Evolutionary conservation across 1,139 yeast genomes (phyloP).

Genomic region (Fermentozyma sake): DNA sequence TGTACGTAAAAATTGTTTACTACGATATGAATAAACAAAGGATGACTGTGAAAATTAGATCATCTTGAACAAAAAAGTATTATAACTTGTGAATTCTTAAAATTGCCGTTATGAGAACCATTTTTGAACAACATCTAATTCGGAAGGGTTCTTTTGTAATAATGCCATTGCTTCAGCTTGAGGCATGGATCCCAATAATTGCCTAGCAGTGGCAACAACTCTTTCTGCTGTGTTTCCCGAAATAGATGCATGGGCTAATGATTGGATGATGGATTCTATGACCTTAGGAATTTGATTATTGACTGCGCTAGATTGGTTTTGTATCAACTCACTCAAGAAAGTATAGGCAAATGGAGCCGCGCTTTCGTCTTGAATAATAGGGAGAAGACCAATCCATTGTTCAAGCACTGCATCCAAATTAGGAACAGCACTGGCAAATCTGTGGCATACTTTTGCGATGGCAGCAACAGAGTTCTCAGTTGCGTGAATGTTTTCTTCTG

Average conservation of each 20-base stretch:
- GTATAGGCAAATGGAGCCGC: constrained; percentile 87
- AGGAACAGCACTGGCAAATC: constrained; percentile 54
- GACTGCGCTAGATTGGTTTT: constrained; percentile 62
- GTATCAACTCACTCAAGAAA: constrained; percentile 72
- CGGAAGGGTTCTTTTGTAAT: constrained; percentile 59
- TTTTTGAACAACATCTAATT: constrained; percentile 57
- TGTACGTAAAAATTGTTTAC: too few species aligned
- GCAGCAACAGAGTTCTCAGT: constrained; percentile 85
- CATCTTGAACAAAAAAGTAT: too few species aligned
- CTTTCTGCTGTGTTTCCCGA: constrained; percentile 67
- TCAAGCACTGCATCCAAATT: constrained; percentile 58
- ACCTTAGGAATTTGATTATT: constrained; percentile 56
- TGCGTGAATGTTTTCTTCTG: constrained; percentile 79
- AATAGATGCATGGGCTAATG: constrained; percentile 64
- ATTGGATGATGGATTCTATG: constrained; percentile 73
- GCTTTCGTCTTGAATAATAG: constrained; percentile 78
- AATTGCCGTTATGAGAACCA: constrained; percentile 55
- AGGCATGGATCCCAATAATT: constrained; percentile 42
- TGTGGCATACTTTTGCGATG: constrained; percentile 72
- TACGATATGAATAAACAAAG: too few species aligned
- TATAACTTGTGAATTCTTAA: too few species aligned
- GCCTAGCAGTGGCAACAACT: constrained; percentile 57
- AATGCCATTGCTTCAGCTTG: constrained; percentile 65
- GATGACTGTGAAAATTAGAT: too few species aligned
- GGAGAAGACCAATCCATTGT: constrained; percentile 80